Evolutionary conservation across 129 eudicot species (phyloP).

Genomic region (Pittosporum tobira): DNA sequence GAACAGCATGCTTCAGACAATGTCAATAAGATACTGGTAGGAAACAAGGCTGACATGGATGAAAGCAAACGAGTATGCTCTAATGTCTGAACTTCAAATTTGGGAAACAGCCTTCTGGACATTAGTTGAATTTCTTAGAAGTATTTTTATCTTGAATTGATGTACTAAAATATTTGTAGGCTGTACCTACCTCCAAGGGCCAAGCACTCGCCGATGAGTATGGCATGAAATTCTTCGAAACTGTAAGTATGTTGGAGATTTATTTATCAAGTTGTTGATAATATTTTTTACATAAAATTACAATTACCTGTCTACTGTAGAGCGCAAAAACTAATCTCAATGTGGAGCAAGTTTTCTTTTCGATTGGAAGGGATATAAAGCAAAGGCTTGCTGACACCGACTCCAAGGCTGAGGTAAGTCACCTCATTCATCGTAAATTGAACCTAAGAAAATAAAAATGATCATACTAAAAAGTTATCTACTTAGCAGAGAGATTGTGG

Average conservation of each 20-base stretch:
- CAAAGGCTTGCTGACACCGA: slow-evolving; percentile 64
- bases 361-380: slow-evolving; percentile 46
- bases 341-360: slow-evolving; percentile 47
- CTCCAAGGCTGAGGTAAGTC: slow-evolving; percentile 39
- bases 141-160: neutral
- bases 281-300: neutral
- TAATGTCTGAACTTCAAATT: neutral
- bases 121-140: neutral
- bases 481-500: neutral
- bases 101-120: neutral
- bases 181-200: slow-evolving; percentile 58
- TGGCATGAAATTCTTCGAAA: slow-evolving; percentile 59
- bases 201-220: slow-evolving; percentile 69
- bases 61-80: slow-evolving; percentile 48
- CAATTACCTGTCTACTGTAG: slow-evolving; percentile 18
- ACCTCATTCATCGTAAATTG: neutral
- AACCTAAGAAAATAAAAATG: too few relatives aligned
- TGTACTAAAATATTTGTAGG: slow-evolving; percentile 20
- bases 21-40: slow-evolving; percentile 54
- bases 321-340: slow-evolving; percentile 51
- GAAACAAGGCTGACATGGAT: slow-evolving; percentile 59
- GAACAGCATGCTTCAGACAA: slow-evolving; percentile 65
- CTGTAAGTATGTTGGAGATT: slow-evolving; percentile 25
- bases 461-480: neutral
- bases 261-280: neutral